phyloP scores from a whole-genome alignment of 257 asterid genomes.

The Solanum dulcamara region DNA sequence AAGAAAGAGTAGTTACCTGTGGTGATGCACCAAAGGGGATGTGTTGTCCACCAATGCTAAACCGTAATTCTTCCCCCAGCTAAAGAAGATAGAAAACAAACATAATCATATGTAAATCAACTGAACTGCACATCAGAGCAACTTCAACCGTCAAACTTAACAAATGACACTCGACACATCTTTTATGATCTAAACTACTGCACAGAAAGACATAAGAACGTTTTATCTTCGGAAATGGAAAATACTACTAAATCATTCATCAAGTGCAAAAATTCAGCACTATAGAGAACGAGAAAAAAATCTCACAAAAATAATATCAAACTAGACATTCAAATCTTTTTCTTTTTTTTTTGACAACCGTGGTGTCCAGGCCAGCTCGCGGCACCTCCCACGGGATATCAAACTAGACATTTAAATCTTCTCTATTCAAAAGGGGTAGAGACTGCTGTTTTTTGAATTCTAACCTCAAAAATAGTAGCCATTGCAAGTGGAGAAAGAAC shows the following conservation, averaged over 20 bases:
- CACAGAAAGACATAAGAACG: not conserved
- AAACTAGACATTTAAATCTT: not conserved
- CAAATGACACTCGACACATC: not conserved
- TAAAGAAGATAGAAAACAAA: slow-evolving; percentile 12
- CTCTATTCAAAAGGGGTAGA: not conserved
- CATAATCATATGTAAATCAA: not conserved
- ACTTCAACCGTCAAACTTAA: not conserved
- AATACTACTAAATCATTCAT: not conserved
- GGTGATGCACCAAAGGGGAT: slow-evolving; percentile 80
- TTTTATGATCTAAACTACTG: not conserved
- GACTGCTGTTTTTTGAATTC: not conserved
- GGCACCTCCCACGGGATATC: not conserved
- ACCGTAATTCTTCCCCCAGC: slow-evolving; percentile 70
- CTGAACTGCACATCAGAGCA: not conserved
- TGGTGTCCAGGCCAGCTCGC: not conserved
- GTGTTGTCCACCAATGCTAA: slow-evolving; percentile 67
- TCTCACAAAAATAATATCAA: not conserved
- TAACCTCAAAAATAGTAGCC: not conserved
- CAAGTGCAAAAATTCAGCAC: not conserved
- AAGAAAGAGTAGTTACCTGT: slow-evolving; percentile 30
- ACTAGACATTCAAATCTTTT: not conserved
- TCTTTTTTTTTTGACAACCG: not conserved
- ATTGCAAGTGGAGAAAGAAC: not conserved
- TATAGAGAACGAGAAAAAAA: not conserved
- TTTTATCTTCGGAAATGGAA: not conserved